Conservation (phyloP, 1,139 yeast species). For the Debaryomycetaceae sp. region DNA sequence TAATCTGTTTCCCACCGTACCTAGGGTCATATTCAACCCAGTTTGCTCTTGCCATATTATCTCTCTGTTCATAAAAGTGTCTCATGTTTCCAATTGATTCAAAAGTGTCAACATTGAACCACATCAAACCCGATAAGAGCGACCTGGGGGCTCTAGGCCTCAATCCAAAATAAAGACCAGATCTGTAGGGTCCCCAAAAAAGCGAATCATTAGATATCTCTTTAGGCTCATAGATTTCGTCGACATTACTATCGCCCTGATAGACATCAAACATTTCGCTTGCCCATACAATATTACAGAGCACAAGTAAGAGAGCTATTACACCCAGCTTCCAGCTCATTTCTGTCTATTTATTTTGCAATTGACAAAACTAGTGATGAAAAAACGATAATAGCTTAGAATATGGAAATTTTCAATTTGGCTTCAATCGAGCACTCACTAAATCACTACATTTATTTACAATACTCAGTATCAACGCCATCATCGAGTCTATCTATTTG, state of each 20-base stretch:
- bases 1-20: conserved; percentile 76
- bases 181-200: conserved; percentile 91
- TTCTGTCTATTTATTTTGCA: not conserved
- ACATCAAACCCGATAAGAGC: conserved; percentile 77
- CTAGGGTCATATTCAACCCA: conserved; percentile 90
- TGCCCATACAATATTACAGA: not conserved
- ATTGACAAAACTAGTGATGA: too few species aligned
- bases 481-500: not conserved
- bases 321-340: not conserved
- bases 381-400: too few species aligned
- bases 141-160: conserved; percentile 80
- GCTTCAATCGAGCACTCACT: too few species aligned
- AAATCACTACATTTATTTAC: not conserved
- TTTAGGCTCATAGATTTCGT: not conserved
- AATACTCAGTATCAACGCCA: too few species aligned
- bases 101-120: conserved; percentile 72
- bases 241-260: not conserved
- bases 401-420: too few species aligned
- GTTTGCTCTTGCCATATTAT: conserved; percentile 71
- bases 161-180: conserved; percentile 82
- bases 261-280: not conserved
- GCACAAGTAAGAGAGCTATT: not conserved
- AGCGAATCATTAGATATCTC: conserved; percentile 31
- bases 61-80: conserved; percentile 76
- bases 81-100: conserved; percentile 61